Base-by-base conservation (phyloP, 1,139 yeast species). In the Zhuliangozyma parablackwelliae region DNA sequence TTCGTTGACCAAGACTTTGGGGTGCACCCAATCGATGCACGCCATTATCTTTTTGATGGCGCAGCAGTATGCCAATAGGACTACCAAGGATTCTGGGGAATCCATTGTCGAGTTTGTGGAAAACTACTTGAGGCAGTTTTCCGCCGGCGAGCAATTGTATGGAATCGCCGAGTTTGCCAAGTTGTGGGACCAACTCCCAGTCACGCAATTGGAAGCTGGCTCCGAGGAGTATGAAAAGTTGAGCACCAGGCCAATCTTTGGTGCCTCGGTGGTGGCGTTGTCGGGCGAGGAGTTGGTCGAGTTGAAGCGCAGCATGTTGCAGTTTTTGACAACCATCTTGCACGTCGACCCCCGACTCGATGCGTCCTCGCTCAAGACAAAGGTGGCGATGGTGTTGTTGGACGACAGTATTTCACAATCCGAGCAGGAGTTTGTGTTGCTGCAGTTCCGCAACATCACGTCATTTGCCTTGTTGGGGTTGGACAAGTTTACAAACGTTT, bases 1-100 rank as follows among this genome's bases (percentile, higher is more conserved):
- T 4, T 82, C 95, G 0, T 72, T 92, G 47, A 79, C 90, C 11
- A 73, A 73, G 49, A 84, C 97, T 2, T 68, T 92, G 44, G 90
- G 92, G n/a, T 68, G 82, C 33, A 70, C 69, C 10, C 63, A 70
- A 33, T 78, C 95, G 2, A 69, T 90, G 48, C 87, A 85, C 48
- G 69, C 85, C 36, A 73, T 92, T 34, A 61, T 90, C 47, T 82
- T 87, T 52, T 71, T 92, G 50, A 74, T 90, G 50, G 92, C 95
- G 32, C 87, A 79, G 50, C 95, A 87, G 55, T 86, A 76, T 53
- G 75, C 82, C 7, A 54, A 61, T 27, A 78, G 75, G 50, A 76
- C 78, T 48, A 85, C 80, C 54, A 56, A 66, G 36, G 74, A 78
- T 34, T 96, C 87, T 40, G 76, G 87, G 25, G 72, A 75, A 43